phyloP scores from a whole-genome alignment of 164 flowering plant species.

The Tinospora cordifolia region DNA sequence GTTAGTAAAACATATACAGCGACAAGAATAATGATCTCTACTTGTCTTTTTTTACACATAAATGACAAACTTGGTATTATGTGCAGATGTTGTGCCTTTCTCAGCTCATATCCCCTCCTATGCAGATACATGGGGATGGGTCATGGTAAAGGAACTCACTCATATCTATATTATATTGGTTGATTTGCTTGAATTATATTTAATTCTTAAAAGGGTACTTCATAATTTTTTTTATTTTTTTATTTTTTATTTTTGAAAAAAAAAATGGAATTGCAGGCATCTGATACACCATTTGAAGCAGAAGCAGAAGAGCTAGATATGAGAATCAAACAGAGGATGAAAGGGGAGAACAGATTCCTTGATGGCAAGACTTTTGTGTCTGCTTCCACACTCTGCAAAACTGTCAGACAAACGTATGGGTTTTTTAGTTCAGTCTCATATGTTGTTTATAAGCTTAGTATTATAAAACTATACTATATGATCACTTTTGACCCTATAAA shows the following conservation, averaged over 20 bases:
- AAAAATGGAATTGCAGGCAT: slow-evolving; percentile 42
- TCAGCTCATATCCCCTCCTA: slow-evolving; percentile 90
- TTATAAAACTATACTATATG: no score
- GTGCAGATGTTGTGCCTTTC: slow-evolving; percentile 88
- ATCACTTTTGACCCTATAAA: no score
- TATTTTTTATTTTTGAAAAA: neutral
- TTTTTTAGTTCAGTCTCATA: slow-evolving; percentile 8
- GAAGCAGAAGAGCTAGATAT: slow-evolving; percentile 57
- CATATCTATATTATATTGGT: no score
- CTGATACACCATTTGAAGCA: slow-evolving; percentile 62
- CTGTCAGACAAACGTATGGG: slow-evolving; percentile 61
- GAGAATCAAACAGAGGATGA: slow-evolving; percentile 58
- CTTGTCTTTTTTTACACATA: neutral
- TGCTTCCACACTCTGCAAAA: slow-evolving; percentile 72
- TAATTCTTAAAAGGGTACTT: neutral
- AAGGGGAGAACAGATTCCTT: slow-evolving; percentile 68
- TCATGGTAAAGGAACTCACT: slow-evolving; percentile 51
- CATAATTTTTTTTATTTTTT: neutral
- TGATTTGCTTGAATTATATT: no score
- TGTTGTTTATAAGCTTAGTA: neutral
- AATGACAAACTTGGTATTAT: neutral
- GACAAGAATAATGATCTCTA: neutral
- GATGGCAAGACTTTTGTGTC: slow-evolving; percentile 73
- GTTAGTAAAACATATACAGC: slow-evolving; percentile 34
- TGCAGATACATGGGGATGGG: slow-evolving; percentile 99